Conservation (phyloP, 1,284 basidiomycete genomes). For the Ustilago bromivora region DNA sequence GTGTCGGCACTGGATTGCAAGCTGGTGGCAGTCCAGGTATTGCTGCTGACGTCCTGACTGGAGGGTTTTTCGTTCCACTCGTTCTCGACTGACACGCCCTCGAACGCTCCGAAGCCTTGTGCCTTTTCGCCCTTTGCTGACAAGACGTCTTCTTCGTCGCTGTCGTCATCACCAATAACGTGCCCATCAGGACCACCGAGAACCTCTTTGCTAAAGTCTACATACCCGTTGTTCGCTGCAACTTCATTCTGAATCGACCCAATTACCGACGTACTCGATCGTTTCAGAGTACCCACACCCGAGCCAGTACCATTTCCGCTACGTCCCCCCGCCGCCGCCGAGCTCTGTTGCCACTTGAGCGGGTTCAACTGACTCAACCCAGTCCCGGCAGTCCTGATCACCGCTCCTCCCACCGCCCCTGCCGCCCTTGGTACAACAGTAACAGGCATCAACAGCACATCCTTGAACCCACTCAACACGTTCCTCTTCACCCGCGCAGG, state of each 20-base stretch:
- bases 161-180: conserved; percentile 36
- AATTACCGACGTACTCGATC: conserved; percentile 11
- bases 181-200: conserved; percentile 42
- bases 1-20: conserved; percentile 8
- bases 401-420: conserved; percentile 72
- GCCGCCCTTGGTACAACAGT: conserved; percentile 93
- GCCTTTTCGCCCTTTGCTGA: conserved; percentile 10
- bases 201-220: conserved; percentile 55
- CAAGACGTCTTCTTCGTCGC: conserved; percentile 30
- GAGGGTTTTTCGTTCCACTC: conserved; percentile 49
- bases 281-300: conserved; percentile 19
- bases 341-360: conserved; percentile 54
- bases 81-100: conserved; percentile 8
- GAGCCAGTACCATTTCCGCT: conserved; percentile 15
- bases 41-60: conserved; percentile 15
- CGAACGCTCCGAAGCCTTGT: conserved; percentile 9
- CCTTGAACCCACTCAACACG: conserved; percentile 89
- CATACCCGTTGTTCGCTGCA: conserved; percentile 49
- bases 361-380: conserved; percentile 56
- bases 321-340: conserved; percentile 17
- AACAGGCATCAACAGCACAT: conserved; percentile 88
- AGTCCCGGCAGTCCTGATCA: conserved; percentile 56
- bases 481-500: conserved; percentile 92
- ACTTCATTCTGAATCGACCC: background rate
- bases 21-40: conserved; percentile 14